Percentiles rank a stretch among this genome's conserved stretches.
Evolutionary conservation across 2,329 filamentous ascomycete genomes (phyloP).

Genomic region (Hymenoscyphus repandus): DNA sequence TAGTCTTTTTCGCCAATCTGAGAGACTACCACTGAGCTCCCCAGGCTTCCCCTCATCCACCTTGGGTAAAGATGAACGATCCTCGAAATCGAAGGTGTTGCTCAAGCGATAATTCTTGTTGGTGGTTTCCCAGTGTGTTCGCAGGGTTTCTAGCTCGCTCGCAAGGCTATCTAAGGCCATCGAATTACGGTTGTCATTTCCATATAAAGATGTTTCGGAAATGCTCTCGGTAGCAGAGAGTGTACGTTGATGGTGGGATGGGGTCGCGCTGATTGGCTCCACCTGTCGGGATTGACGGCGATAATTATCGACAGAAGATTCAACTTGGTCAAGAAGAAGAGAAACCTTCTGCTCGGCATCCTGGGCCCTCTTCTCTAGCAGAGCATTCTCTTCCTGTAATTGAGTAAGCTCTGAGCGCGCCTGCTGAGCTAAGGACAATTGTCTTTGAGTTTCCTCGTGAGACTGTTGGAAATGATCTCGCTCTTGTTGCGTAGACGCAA

Average conservation of each 20-base stretch:
- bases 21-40: constrained; percentile 65
- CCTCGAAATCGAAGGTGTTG: constrained; percentile 74
- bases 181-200: constrained; percentile 49
- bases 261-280: constrained; percentile 42
- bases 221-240: constrained; percentile 46
- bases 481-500: constrained; percentile 60
- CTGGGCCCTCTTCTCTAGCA: constrained; percentile 75
- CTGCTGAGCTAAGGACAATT: constrained; percentile 47
- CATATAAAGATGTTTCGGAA: constrained; percentile 52
- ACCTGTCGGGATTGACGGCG: constrained; percentile 66
- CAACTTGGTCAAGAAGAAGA: constrained; percentile 88
- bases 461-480: constrained; percentile 60
- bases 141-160: constrained; percentile 83
- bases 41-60: constrained; percentile 37
- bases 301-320: constrained; percentile 90
- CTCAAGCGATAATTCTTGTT: constrained; percentile 93
- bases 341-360: constrained; percentile 94
- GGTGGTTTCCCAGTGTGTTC: constrained; percentile 90
- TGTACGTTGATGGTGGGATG: constrained; percentile 34
- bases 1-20: constrained; percentile 75
- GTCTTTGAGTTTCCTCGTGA: constrained; percentile 47
- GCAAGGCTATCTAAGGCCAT: constrained; percentile 85
- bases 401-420: constrained; percentile 69
- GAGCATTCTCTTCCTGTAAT: constrained; percentile 73
- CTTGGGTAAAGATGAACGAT: constrained; percentile 31